phyloP scores from a whole-genome alignment of 345 rosid species.

The Noccaea caerulescens region DNA sequence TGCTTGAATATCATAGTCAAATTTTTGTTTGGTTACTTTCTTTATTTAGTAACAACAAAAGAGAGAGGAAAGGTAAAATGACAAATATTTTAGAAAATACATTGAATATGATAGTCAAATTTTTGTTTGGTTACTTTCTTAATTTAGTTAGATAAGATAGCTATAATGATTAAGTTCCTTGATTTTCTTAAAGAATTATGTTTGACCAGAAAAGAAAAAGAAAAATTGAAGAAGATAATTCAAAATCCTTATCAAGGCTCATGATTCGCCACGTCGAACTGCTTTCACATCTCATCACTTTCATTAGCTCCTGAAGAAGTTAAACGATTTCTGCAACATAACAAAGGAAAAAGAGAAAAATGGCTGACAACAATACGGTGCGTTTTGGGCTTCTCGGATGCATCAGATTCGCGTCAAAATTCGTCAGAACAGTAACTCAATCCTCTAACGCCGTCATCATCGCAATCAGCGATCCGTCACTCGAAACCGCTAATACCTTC shows the following conservation, averaged over 20 bases:
- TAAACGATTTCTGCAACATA: background rate
- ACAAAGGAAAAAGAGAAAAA: background rate
- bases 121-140: too few species aligned
- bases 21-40: too few species aligned
- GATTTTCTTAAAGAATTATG: too few species aligned
- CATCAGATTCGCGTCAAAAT: conserved; percentile 55
- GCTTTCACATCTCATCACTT: conserved; percentile 20
- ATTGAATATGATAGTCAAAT: too few species aligned
- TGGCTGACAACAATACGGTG: conserved; percentile 44
- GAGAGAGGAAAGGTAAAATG: too few species aligned
- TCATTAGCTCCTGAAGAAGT: background rate
- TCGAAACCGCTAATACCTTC: conserved; percentile 59
- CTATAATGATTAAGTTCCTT: too few species aligned
- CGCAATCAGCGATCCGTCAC: conserved; percentile 63
- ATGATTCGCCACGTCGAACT: conserved; percentile 30
- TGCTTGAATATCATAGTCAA: too few species aligned
- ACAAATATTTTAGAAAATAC: too few species aligned
- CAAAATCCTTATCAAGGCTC: background rate
- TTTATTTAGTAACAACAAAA: too few species aligned
- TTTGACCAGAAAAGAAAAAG: too few species aligned
- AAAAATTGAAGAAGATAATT: conserved; percentile 25
- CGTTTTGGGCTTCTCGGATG: conserved; percentile 74
- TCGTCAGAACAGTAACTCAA: conserved; percentile 59
- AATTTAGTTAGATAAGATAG: too few species aligned
- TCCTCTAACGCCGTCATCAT: conserved; percentile 52